Conservation (phyloP, 2,329 filamentous ascomycete species). For the Neofusicoccum parvum region DNA sequence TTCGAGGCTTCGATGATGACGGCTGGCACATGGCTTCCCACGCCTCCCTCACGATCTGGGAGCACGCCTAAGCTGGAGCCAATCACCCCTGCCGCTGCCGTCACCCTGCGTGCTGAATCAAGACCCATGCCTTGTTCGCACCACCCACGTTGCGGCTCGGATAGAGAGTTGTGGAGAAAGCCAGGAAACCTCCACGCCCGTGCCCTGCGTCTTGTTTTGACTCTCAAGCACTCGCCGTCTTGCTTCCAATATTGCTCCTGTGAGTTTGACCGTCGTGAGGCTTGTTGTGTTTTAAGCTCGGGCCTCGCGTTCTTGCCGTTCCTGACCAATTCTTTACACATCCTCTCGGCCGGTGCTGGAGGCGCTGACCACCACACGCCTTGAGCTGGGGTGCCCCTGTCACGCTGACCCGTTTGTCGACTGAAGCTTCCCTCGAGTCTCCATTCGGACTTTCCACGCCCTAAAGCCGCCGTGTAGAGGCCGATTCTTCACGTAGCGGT, state of each 20-base stretch:
- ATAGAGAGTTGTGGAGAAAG: not conserved
- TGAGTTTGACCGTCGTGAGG: not conserved
- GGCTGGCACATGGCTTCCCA: not conserved
- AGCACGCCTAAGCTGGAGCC: not conserved
- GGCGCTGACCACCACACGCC: not conserved
- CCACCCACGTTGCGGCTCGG: not conserved
- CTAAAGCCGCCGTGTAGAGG: not conserved
- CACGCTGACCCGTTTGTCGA: not conserved
- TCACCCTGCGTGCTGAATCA: not conserved
- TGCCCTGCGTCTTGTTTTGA: not conserved
- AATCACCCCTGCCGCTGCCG: not conserved
- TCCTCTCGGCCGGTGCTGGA: constrained; percentile 4
- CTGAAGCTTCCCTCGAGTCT: not conserved
- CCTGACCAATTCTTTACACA: not conserved
- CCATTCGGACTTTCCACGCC: not conserved
- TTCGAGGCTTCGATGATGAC: constrained; percentile 2
- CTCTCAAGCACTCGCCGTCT: not conserved
- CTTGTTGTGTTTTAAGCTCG: not conserved
- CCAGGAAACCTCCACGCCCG: not conserved
- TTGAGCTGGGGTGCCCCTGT: not conserved
- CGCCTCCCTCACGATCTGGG: not conserved
- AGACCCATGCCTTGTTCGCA: not conserved
- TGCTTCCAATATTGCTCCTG: not conserved
- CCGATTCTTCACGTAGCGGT: not conserved
- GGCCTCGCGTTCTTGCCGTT: not conserved